phyloP scores from a whole-genome alignment of 169 alveolate species.

The Cytauxzoon felis region DNA sequence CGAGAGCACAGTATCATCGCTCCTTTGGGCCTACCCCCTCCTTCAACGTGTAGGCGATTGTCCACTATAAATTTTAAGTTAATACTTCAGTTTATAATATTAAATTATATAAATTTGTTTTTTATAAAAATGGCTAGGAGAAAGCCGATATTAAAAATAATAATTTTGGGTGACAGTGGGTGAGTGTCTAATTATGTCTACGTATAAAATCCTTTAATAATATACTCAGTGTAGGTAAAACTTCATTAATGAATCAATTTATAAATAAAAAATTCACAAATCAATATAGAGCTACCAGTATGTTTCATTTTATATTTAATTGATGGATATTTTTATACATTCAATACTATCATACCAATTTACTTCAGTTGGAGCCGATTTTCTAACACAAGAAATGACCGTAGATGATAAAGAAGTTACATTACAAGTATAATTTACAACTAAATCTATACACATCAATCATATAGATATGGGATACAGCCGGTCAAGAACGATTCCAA shows the following conservation, averaged over 20 bases:
- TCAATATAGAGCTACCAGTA: slow-evolving; percentile 95
- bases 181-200: slow-evolving; percentile 21
- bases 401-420: slow-evolving; percentile 94
- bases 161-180: slow-evolving; percentile 98
- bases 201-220: no score
- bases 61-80: no score
- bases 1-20: no score
- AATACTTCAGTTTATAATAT: no score
- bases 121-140: slow-evolving; percentile 57
- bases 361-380: slow-evolving; percentile 95
- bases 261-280: slow-evolving; percentile 92
- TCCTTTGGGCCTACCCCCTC: no score
- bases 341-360: not conserved
- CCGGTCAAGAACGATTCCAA: slow-evolving; percentile 98
- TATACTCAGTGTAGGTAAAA: slow-evolving; percentile 92
- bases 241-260: slow-evolving; percentile 96
- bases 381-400: slow-evolving; percentile 93
- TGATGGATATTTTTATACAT: not conserved
- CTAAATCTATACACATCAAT: not conserved
- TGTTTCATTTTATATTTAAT: slow-evolving; percentile 3
- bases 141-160: slow-evolving; percentile 89
- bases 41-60: no score
- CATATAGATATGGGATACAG: slow-evolving; percentile 92
- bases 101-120: not conserved
- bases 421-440: slow-evolving; percentile 81